A percentile compares a stretch with the other conserved stretches of the same genome.
Conservation (phyloP, 768 basidiomycete species). For the Kwoniella pini region DNA sequence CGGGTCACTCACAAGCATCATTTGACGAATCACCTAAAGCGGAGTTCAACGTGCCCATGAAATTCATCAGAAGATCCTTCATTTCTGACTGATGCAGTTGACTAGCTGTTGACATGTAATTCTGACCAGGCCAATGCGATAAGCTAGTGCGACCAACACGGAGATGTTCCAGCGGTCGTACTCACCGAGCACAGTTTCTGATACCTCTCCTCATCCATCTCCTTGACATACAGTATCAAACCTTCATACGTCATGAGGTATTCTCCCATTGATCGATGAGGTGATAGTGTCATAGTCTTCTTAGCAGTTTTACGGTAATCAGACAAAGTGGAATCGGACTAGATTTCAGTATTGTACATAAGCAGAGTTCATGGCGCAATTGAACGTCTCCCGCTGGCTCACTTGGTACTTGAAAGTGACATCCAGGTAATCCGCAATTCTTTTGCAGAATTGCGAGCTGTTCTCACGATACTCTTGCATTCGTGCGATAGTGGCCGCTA, state of each 20-base stretch:
- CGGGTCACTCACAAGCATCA: conserved; percentile 64
- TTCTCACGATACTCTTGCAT: conserved; percentile 86
- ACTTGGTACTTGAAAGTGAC: conserved; percentile 93
- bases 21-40: conserved; percentile 67
- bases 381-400: conserved; percentile 1
- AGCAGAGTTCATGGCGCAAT: background rate
- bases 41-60: conserved; percentile 66
- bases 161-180: too few relatives aligned
- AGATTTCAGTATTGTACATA: background rate
- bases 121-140: conserved; percentile 58
- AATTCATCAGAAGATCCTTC: conserved; percentile 66
- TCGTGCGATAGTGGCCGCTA: conserved; percentile 96
- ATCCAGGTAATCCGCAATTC: conserved; percentile 81
- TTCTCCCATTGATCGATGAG: conserved; percentile 72
- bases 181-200: conserved; percentile 85
- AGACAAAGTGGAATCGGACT: conserved; percentile 54
- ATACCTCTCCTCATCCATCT: conserved; percentile 90
- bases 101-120: conserved; percentile 84
- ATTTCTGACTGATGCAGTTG: conserved; percentile 80
- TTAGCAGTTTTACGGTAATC: conserved; percentile 34
- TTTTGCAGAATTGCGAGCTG: conserved; percentile 89
- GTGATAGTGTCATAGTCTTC: conserved; percentile 57
- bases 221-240: conserved; percentile 86
- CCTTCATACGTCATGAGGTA: conserved; percentile 88
- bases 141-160: too few relatives aligned